These are phyloP conservation scores for Xylariaceae sp. DNA, from an alignment of 2,329 filamentous ascomycete genomes.

Conservation along the genomic window DNA sequence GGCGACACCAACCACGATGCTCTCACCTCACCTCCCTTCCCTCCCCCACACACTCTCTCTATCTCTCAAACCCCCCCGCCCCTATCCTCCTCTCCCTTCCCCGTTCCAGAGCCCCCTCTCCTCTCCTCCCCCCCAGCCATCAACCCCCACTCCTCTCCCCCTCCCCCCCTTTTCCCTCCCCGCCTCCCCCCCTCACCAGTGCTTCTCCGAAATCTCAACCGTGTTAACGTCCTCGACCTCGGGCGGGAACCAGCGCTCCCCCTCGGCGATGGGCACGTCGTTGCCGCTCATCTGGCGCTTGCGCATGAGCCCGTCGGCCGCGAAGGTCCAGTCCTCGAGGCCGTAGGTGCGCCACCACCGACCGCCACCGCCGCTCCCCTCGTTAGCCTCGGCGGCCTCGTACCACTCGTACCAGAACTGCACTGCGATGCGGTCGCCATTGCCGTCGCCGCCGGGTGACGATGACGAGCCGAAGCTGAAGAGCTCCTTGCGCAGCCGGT, in stretches of 20 bases:
- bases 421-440: slow-evolving; percentile 66
- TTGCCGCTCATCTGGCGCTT: slow-evolving; percentile 74
- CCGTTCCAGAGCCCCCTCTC: background rate
- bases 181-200: slow-evolving; percentile 43
- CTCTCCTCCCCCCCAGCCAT: background rate
- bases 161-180: background rate
- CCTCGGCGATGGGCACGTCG: slow-evolving; percentile 55
- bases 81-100: background rate
- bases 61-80: background rate
- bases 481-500: slow-evolving; percentile 73
- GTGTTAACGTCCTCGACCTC: slow-evolving; percentile 61
- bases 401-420: slow-evolving; percentile 88
- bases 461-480: slow-evolving; percentile 70
- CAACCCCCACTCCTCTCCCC: background rate
- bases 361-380: too few species aligned
- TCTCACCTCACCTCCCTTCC: background rate
- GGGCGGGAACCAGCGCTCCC: slow-evolving; percentile 62
- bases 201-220: slow-evolving; percentile 58
- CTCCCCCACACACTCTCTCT: background rate
- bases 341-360: slow-evolving; percentile 88
- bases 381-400: too few species aligned
- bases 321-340: slow-evolving; percentile 73
- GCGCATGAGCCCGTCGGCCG: slow-evolving; percentile 59
- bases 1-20: background rate
- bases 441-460: too few species aligned